phyloP scores from a whole-genome alignment of 2,329 filamentous ascomycete genomes.

The Dendryphion nanum region DNA sequence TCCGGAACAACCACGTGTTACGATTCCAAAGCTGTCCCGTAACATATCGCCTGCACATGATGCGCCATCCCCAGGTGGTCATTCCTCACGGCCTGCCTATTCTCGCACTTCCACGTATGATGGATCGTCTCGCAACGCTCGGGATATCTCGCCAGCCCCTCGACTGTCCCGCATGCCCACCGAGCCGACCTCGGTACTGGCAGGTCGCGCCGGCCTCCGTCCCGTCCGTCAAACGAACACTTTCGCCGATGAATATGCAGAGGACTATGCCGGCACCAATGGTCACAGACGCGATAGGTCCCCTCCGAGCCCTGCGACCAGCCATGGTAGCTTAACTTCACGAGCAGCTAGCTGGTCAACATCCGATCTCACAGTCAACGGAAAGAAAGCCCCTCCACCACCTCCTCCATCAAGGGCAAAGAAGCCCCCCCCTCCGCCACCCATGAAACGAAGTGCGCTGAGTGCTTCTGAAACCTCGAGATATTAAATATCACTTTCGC shows the following conservation, averaged over 20 bases:
- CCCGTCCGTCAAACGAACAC: constrained; percentile 36
- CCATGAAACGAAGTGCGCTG: constrained; percentile 59
- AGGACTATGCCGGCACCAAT: constrained; percentile 29
- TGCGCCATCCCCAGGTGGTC: constrained; percentile 24
- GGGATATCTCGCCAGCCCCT: constrained; percentile 52
- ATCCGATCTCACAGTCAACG: constrained; percentile 22
- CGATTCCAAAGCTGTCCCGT: constrained; percentile 41
- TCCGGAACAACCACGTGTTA: constrained; percentile 50
- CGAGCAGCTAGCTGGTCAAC: constrained; percentile 51
- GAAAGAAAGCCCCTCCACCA: constrained; percentile 53
- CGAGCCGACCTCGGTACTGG: constrained; percentile 52
- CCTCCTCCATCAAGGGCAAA: constrained; percentile 64
- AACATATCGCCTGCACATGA: constrained; percentile 42
- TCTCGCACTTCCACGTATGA: constrained; percentile 60
- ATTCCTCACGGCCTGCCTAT: constrained; percentile 47
- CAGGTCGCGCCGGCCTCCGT: constrained; percentile 49
- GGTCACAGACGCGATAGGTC: constrained; percentile 45
- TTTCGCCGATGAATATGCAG: constrained; percentile 37
- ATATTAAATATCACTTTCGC: constrained; percentile 25
- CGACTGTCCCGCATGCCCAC: constrained; percentile 55
- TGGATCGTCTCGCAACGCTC: constrained; percentile 52
- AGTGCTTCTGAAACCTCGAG: constrained; percentile 39
- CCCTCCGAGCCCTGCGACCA: constrained; percentile 53
- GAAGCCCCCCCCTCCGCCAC: constrained; percentile 65
- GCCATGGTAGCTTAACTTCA: constrained; percentile 50